A percentile compares a stretch with the other conserved stretches of the same genome.
Conservation (phyloP, 768 basidiomycete species). For the Boletus barrowsii region DNA sequence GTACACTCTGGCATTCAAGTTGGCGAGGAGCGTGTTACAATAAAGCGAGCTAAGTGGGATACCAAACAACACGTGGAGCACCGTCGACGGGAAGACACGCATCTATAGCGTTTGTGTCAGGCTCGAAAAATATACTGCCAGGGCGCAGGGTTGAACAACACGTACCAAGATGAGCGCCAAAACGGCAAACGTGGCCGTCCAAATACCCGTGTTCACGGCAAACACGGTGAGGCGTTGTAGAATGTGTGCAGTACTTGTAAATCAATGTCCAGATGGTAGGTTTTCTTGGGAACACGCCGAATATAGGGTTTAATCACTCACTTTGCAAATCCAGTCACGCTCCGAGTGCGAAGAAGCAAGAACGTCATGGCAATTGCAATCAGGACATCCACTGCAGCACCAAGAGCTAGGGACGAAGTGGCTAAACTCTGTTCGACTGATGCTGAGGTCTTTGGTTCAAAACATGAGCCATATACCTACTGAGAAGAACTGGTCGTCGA, state of each 20-base stretch:
- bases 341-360: not conserved
- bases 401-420: not conserved
- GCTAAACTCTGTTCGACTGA: not conserved
- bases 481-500: too few species aligned
- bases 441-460: not conserved
- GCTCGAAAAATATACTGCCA: too few species aligned
- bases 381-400: slow-evolving; percentile 7
- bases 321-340: not conserved
- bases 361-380: slow-evolving; percentile 11
- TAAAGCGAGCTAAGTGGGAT: slow-evolving; percentile 12
- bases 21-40: too few species aligned
- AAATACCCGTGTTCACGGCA: slow-evolving; percentile 34
- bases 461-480: not conserved
- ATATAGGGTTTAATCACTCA: not conserved
- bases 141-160: not conserved
- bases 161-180: slow-evolving; percentile 4
- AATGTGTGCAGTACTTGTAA: not conserved
- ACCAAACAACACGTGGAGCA: not conserved
- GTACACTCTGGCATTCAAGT: too few species aligned
- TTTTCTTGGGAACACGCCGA: too few species aligned
- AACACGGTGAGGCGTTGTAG: slow-evolving; percentile 7
- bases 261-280: not conserved
- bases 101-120: not conserved
- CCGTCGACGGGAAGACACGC: not conserved
- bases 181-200: slow-evolving; percentile 42